Percentiles rank a stretch among this genome's conserved stretches.
phyloP scores from a whole-genome alignment of 140 eudicot genomes.

The Bidens hawaiensis region DNA sequence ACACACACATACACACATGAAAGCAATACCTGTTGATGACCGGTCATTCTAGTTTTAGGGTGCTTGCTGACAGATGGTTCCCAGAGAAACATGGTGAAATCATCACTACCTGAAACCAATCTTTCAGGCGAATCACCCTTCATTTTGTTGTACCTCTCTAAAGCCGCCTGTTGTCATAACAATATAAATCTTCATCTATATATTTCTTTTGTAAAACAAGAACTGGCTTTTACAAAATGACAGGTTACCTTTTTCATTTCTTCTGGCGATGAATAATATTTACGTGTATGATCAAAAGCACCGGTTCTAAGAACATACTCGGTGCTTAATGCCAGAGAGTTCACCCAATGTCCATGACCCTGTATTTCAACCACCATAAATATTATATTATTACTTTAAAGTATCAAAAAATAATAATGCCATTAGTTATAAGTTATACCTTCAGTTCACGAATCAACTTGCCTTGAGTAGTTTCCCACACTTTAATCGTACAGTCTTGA shows the following conservation, averaged over 20 bases:
- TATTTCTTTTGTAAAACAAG: neutral
- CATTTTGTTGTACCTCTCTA: conserved; percentile 84
- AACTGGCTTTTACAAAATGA: neutral
- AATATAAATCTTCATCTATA: neutral
- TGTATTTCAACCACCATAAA: neutral
- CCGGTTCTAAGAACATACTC: neutral
- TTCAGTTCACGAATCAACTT: conserved; percentile 87
- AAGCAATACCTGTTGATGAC: conserved; percentile 88
- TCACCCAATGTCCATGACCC: neutral
- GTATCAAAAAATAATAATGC: neutral
- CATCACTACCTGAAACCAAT: conserved; percentile 95
- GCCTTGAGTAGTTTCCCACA: conserved; percentile 95
- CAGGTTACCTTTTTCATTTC: conserved; percentile 76
- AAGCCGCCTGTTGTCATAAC: conserved; percentile 66
- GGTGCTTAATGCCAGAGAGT: neutral
- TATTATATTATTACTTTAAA: neutral
- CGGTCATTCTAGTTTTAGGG: conserved; percentile 95
- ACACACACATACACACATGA: neutral
- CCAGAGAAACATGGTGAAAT: conserved; percentile 98
- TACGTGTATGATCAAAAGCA: conserved; percentile 61
- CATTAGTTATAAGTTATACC: conserved; percentile 38
- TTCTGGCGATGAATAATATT: conserved; percentile 73
- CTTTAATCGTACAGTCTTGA: conserved; percentile 93
- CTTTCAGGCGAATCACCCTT: conserved; percentile 88
- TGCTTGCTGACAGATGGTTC: conserved; percentile 89